Conservation (phyloP, 768 basidiomycete species). For the Lactifluus subvellereus region DNA sequence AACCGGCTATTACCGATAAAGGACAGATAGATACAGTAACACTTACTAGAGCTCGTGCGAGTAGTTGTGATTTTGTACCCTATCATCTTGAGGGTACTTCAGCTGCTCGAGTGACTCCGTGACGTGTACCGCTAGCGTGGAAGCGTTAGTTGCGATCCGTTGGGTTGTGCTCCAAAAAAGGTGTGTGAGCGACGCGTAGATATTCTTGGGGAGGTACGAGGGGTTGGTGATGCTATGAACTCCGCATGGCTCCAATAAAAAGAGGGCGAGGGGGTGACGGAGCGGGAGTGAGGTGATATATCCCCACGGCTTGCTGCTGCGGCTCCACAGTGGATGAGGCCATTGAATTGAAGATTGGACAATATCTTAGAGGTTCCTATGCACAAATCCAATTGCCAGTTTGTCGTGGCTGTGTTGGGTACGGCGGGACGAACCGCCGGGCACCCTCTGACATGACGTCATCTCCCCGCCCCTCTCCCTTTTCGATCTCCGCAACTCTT, state of each 20-base stretch:
- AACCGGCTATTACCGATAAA: slow-evolving; percentile 5
- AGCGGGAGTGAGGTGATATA: background rate
- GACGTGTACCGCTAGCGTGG: background rate
- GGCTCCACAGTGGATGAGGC: slow-evolving; percentile 1
- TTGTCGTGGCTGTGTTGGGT: no score
- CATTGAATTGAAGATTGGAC: background rate
- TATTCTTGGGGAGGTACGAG: background rate
- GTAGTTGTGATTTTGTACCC: background rate
- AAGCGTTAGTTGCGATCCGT: background rate
- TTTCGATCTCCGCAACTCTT: slow-evolving; percentile 5
- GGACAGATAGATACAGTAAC: background rate
- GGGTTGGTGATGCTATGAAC: background rate
- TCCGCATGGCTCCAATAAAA: background rate
- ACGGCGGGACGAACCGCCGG: no score
- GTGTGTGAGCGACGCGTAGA: background rate
- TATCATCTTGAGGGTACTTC: background rate
- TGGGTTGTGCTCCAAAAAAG: background rate
- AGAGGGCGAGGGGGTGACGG: background rate
- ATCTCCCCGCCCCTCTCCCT: background rate
- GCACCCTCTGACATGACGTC: slow-evolving; percentile 1
- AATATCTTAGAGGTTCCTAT: background rate
- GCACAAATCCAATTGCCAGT: background rate
- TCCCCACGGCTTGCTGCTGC: background rate
- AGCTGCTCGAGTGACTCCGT: background rate
- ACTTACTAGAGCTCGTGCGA: slow-evolving; percentile 1